Evolutionary conservation across 169 alveolate genomes (phyloP).

Genomic region (Perkinsus marinus): DNA sequence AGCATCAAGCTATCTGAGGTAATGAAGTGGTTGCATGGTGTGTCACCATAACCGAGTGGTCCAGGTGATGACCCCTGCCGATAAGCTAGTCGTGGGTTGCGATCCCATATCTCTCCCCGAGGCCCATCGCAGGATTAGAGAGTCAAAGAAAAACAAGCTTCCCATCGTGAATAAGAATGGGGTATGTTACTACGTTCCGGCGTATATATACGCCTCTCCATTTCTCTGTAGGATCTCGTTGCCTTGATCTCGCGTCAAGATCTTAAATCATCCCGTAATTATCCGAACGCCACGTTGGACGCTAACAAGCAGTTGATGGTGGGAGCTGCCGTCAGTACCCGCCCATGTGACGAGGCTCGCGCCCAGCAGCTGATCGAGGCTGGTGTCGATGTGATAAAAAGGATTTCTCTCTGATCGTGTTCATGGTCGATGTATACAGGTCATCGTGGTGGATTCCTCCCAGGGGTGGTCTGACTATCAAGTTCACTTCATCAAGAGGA

Average conservation of each 20-base stretch:
- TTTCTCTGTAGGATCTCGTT: constrained; percentile 39
- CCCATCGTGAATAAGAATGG: constrained; percentile 50
- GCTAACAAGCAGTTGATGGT: constrained; percentile 67
- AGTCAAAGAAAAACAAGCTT: constrained; percentile 41
- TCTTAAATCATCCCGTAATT: constrained; percentile 40
- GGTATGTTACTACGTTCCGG: not conserved
- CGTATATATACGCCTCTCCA: not conserved
- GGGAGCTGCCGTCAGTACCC: constrained; percentile 56
- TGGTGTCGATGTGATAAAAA: constrained; percentile 48
- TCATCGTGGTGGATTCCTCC: constrained; percentile 72
- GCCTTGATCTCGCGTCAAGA: constrained; percentile 54
- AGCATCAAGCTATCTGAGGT: constrained; percentile 47
- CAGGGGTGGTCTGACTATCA: constrained; percentile 79
- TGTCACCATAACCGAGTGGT: too few species aligned
- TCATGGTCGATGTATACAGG: constrained; percentile 26
- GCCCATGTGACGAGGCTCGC: constrained; percentile 4
- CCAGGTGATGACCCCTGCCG: constrained; percentile 4
- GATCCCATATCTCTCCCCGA: constrained; percentile 47
- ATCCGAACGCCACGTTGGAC: constrained; percentile 69
- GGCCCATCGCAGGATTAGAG: constrained; percentile 45
- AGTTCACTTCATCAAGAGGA: constrained; percentile 62
- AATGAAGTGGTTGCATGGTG: constrained; percentile 43
- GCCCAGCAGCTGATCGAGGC: constrained; percentile 35
- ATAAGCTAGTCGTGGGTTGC: constrained; percentile 43
- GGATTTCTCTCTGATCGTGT: too few species aligned